These are phyloP conservation scores for Daldinia sp. DNA, from an alignment of 2,329 filamentous ascomycete genomes.

Conservation along the genomic window DNA sequence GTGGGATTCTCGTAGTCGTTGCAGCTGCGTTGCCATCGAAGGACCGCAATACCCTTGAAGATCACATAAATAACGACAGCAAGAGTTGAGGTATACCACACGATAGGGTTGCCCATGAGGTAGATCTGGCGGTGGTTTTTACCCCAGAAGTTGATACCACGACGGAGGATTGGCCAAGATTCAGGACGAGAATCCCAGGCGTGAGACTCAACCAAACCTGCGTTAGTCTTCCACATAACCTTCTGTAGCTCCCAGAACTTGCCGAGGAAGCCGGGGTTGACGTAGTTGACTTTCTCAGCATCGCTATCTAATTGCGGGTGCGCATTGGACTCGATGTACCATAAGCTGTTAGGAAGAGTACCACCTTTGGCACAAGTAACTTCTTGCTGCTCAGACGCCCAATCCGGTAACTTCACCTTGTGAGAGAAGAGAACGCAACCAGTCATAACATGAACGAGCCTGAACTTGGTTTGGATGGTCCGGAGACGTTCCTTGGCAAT, in stretches of 20 bases:
- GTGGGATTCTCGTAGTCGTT: conserved; percentile 83
- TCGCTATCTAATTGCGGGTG: conserved; percentile 80
- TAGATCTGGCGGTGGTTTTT: conserved; percentile 95
- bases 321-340: conserved; percentile 93
- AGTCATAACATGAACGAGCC: conserved; percentile 94
- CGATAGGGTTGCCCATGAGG: conserved; percentile 91
- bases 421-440: conserved; percentile 97
- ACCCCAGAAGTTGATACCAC: conserved; percentile 99
- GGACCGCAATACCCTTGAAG: conserved; percentile 88
- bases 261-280: conserved; percentile 91
- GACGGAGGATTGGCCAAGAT: conserved; percentile 90
- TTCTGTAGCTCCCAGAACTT: conserved; percentile 98
- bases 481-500: conserved; percentile 86
- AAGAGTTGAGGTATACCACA: conserved; percentile 91
- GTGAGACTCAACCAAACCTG: conserved; percentile 94
- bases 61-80: conserved; percentile 80
- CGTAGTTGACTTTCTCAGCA: conserved; percentile 96
- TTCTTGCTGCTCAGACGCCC: conserved; percentile 98
- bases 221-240: conserved; percentile 99
- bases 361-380: conserved; percentile 96
- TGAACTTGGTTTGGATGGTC: conserved; percentile 97
- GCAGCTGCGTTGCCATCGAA: conserved; percentile 95
- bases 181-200: conserved; percentile 96
- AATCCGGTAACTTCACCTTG: conserved; percentile 98
- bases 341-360: conserved; percentile 94